phyloP scores from a whole-genome alignment of 768 basidiomycete genomes.

The Hypholoma sublateritium region DNA sequence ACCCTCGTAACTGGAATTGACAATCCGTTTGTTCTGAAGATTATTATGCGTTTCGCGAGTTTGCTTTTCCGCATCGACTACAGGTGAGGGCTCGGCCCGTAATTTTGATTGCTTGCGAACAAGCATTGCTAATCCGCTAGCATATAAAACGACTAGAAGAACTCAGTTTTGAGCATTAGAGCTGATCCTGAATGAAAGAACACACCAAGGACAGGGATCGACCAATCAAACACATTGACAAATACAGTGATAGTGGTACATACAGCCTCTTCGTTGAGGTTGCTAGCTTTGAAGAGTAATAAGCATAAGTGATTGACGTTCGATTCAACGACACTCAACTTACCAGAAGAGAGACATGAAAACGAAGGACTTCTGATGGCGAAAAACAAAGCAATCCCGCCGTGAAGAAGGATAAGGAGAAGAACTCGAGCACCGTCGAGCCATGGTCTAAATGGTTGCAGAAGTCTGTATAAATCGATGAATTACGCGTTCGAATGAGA shows the following conservation, averaged over 20 bases:
- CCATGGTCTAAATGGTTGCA: slow-evolving; percentile 28
- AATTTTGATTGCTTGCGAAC: slow-evolving; percentile 11
- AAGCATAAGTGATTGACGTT: background rate
- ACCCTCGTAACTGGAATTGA: background rate
- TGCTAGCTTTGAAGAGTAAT: background rate
- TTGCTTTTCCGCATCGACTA: slow-evolving; percentile 16
- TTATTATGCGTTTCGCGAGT: background rate
- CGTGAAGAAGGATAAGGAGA: slow-evolving; percentile 23
- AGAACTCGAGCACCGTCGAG: slow-evolving; percentile 29
- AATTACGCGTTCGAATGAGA: background rate
- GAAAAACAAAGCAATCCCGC: slow-evolving; percentile 26
- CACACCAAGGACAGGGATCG: slow-evolving; percentile 25
- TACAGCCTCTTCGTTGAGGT: slow-evolving; percentile 19
- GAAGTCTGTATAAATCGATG: slow-evolving; percentile 14
- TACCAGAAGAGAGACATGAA: slow-evolving; percentile 20
- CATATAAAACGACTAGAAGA: slow-evolving; percentile 17
- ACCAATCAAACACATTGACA: slow-evolving; percentile 24
- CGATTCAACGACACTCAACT: background rate
- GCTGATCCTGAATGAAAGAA: background rate
- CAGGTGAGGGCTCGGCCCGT: background rate
- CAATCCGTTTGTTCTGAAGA: background rate
- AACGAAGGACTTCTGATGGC: slow-evolving; percentile 21
- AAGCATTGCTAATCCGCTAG: slow-evolving; percentile 16
- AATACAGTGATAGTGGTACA: slow-evolving; percentile 21
- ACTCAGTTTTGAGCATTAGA: background rate